Evolutionary conservation across 1,139 yeast species (phyloP), one percentile per base, ranked within the genome.

Genomic region (Kodamaea anthophila): DNA sequence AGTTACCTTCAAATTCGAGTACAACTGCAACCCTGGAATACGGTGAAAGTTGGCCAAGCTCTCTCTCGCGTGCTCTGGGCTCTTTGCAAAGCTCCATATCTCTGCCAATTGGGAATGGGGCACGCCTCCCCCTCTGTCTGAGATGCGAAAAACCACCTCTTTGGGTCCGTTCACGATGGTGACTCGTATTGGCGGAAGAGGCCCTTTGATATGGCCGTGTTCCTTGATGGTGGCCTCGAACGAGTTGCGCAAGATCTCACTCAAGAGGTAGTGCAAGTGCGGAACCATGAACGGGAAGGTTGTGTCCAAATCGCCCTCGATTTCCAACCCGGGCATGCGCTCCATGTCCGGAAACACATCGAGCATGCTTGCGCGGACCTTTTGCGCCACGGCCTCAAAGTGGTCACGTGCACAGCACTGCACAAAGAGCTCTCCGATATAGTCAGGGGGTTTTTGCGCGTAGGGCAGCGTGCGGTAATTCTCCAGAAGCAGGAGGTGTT

Each of bases 121-220:
- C 20, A 84, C 60, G 2, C 97, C 98, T 13, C 96, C 96, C 5
- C 96, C 96, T 42, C 74, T 80, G 52, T 88, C 98, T 4, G 93
- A 79, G 30, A 88, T 74, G 31, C 95, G 67, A 50, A 88, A 81
- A 4, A 78, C 62, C 20, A 85, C 78, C 28, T 78, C 75, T 29
- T 76, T 78, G 12, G 72, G 65, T 18, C 85, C 74, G 41, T 79
- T 71, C 2, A 84, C 65, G 12, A 88, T 72, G 7, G 87, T 75
- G 8, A 88, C 82, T 20, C 61, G 64, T 13, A 88, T 76, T 0
- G 94, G 85, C 0, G 86, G 84, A 4, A 81, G 69, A 30, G 57
- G 56, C 22, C 54, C 45, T 8, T 56, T 42, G 1, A 55, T 49
- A 6, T 38, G 34, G 2, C 59, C 60, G 39, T 65, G 70, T 7